Evolutionary conservation across 106 monocot species (phyloP), one percentile per base, ranked within the genome.

Genomic region (Allium fistulosum): DNA sequence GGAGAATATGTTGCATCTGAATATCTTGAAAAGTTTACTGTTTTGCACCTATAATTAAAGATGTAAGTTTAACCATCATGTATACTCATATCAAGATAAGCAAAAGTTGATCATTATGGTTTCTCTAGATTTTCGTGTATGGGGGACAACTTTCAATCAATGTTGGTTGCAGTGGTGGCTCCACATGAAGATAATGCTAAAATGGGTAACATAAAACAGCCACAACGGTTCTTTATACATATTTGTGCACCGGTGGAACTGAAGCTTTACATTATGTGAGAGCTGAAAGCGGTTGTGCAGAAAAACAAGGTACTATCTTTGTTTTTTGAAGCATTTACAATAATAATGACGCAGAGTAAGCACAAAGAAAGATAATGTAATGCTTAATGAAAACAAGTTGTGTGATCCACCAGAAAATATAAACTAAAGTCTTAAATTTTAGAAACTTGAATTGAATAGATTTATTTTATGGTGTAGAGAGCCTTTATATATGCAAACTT

Each of bases 1-100:
- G 96, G 96, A 17, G 96, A 96, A 49, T 96, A 96, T 79, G 79
- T 96, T 57, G 96, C 96, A 60, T 72, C 57, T 69, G 96, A 96
- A 57, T 82, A 84, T 65, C 69, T 96, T 78, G 96, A 96, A 78
- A 96, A 84, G 75, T 92, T 48, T 88, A 88, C 51, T 63, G 78
- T 49, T 73, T 75, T 26, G 26, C 81, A 78, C 53, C 85, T 11
- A 78, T 86, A 46, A 58, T 96, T 46, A 91, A 91, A 83, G 95
- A 96, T 74, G 95, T 96, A 78, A 73, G 91, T 62, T 15, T 55
- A 15, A 55, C 53, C 53, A 55, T 11, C 7, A 6, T 55, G 53
- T 5, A 46, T 6, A 4, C 2, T 15, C 4, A 47, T 47, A 63
- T 66, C 50, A 66, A 9, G 8, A 28, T 11, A 16, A 28, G 70